These are phyloP conservation scores for Fusarium sublunatum DNA, from an alignment of 2,329 filamentous ascomycete species.

Conservation along the genomic window DNA sequence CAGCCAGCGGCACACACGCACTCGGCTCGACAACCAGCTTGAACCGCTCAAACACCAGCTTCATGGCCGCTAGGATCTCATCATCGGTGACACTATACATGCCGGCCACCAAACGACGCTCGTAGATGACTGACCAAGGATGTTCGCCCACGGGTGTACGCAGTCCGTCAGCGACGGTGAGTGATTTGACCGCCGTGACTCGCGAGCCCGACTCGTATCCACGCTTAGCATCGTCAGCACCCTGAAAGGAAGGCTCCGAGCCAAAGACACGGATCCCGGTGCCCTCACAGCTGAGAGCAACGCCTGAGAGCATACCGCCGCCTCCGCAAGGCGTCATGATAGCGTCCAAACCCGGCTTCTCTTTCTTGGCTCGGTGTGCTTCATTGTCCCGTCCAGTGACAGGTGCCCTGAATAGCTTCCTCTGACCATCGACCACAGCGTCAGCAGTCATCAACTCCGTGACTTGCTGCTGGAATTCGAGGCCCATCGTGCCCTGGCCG, in stretches of 20 bases:
- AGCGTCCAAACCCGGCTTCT: conserved; percentile 65
- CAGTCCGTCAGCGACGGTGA: conserved; percentile 90
- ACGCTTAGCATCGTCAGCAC: conserved; percentile 83
- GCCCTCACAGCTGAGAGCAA: conserved; percentile 78
- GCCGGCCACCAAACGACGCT: conserved; percentile 74
- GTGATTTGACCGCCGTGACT: conserved; percentile 74
- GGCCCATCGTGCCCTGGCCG: conserved; percentile 88
- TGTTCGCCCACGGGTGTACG: conserved; percentile 81
- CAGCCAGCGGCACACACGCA: conserved; percentile 84
- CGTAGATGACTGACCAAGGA: conserved; percentile 82
- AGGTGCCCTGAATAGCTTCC: conserved; percentile 33
- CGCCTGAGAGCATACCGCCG: conserved; percentile 86
- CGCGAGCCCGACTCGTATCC: conserved; percentile 74
- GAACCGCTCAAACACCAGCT: conserved; percentile 84
- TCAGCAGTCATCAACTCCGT: conserved; percentile 59
- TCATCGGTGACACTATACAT: conserved; percentile 82
- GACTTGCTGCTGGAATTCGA: conserved; percentile 85
- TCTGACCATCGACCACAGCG: conserved; percentile 31
- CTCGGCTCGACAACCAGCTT: conserved; percentile 94
- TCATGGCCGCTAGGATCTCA: conserved; percentile 81
- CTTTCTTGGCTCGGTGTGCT: conserved; percentile 19
- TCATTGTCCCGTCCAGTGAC: conserved; percentile 38
- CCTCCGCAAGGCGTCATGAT: conserved; percentile 88
- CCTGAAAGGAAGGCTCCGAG: conserved; percentile 84
- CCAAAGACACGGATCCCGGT: conserved; percentile 84